Base-by-base conservation (phyloP, 2,329 filamentous ascomycete genomes). In the Triangularia verruculosa region DNA sequence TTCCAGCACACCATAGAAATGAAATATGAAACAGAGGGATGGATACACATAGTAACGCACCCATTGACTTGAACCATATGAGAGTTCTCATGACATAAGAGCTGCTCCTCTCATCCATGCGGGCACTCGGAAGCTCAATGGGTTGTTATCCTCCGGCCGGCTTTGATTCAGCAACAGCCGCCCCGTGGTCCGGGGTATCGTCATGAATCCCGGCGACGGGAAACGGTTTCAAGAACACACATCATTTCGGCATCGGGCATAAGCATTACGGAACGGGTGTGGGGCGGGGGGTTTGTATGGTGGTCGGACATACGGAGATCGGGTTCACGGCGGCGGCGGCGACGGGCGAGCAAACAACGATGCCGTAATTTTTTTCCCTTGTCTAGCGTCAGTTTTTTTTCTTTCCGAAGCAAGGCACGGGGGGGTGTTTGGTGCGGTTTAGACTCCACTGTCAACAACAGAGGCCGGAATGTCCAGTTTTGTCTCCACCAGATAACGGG, bases 381-480 rank as follows among this genome's bases (percentile, higher is more conserved):
- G 34, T 43, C 34, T 43, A 43, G 34, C 34, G 34, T 43, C 8
- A 43, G 34, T 43, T n/a, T 20, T 43, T n/a, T 20, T 47, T 47
- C n/a, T 1, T 2, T 47, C 4, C n/a, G 39, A n/a, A 47, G 39
- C n/a, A 47, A 47, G 39, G 39, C 39, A 47, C 39, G 7, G 4
- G 39, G 39, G 39, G 39, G n/a, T n/a, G n/a, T 9, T 47, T 20
- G 39, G n/a, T 47, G 27, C 27, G 39, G 15, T 2, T n/a, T n/a
- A 9, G 20, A 28, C 56, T 58, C 56, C 56, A 58, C 56, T 47
- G 22, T 47, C 17, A 34, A 58, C 56, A 39, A 43, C 56, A 43
- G n/a, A n/a, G 27, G 17, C 56, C 27, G 32, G 56, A 58, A 27
- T 34, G 56, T n/a, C n/a, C n/a, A n/a, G n/a, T n/a, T n/a, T n/a